phyloP scores from a whole-genome alignment of 306 rosid species.

The Hippophae gyantsensis region DNA sequence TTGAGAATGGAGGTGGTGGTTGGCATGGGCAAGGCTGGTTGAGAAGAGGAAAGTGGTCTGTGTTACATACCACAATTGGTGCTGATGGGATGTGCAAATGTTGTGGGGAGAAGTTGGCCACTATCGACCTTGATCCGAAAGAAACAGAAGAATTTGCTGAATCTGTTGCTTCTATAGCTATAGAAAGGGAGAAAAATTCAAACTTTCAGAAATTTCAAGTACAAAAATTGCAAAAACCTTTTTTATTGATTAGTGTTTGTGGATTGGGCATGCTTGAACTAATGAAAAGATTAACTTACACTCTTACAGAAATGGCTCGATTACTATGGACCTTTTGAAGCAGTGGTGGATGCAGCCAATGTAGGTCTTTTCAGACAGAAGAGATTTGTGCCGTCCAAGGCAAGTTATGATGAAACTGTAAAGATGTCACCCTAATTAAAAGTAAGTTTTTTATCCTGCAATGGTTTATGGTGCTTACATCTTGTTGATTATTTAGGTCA shows the following conservation, averaged over 20 bases:
- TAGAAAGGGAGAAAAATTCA: conserved; percentile 49
- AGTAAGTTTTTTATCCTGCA: conserved; percentile 2
- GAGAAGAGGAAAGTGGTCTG: conserved; percentile 79
- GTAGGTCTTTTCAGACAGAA: conserved; percentile 68
- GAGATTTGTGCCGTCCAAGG: conserved; percentile 70
- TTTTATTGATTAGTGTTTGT: conserved; percentile 8
- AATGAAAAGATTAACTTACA: conserved; percentile 10
- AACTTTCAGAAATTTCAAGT: conserved; percentile 85
- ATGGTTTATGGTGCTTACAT: conserved; percentile 8
- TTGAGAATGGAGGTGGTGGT: conserved; percentile 83
- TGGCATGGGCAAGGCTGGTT: conserved; percentile 98
- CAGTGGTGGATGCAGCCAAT: conserved; percentile 92
- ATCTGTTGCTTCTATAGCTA: conserved; percentile 77
- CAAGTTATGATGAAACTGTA: conserved; percentile 32
- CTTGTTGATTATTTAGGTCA: conserved; percentile 41
- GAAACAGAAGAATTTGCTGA: conserved; percentile 83
- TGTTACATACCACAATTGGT: conserved; percentile 44
- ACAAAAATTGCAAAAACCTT: conserved; percentile 18
- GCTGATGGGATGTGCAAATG: conserved; percentile 69
- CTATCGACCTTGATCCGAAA: conserved; percentile 81
- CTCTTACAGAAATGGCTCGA: conserved; percentile 82
- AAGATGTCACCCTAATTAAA: background rate
- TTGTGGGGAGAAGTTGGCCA: conserved; percentile 58
- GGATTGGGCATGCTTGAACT: conserved; percentile 7
- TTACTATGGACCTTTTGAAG: conserved; percentile 86